Percentiles rank a stretch among this genome's conserved stretches.
Evolutionary conservation across 805 yeast genomes (phyloP).

Genomic region (Lipomyces mesembrius): DNA sequence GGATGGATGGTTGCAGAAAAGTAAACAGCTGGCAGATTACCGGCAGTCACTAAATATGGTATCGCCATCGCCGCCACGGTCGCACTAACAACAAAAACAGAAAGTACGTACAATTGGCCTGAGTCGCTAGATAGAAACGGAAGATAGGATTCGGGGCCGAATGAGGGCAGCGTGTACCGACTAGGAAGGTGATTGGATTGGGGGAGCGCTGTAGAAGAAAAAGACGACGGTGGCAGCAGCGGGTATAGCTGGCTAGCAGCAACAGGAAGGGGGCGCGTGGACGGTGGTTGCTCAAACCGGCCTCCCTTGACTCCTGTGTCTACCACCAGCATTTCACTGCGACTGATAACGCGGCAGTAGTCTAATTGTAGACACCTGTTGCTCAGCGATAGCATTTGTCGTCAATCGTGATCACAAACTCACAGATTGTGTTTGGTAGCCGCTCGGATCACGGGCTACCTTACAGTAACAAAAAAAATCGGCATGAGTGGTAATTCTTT

Average conservation of each 20-base stretch:
- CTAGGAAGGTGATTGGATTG: not conserved
- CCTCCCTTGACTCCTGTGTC: not conserved
- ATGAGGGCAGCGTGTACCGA: not conserved
- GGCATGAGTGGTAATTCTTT: no score
- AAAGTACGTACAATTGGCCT: conserved; percentile 6
- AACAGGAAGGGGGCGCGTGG: conserved; percentile 1
- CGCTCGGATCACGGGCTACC: not conserved
- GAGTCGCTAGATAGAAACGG: conserved; percentile 1
- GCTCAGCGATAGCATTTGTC: conserved; percentile 7
- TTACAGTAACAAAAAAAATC: not conserved
- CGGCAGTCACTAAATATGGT: not conserved
- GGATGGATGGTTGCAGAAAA: conserved; percentile 3
- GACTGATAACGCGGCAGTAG: not conserved
- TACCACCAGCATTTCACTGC: not conserved
- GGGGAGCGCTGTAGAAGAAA: conserved; percentile 10
- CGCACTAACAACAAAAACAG: not conserved
- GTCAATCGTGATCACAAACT: not conserved
- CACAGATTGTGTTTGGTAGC: not conserved
- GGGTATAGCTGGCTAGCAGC: conserved; percentile 2
- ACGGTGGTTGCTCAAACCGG: not conserved
- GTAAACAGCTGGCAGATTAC: conserved; percentile 2
- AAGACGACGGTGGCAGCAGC: conserved; percentile 10
- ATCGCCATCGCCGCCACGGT: not conserved
- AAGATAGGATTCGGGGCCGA: conserved; percentile 2
- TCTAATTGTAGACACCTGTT: not conserved